A percentile compares a stretch with the other conserved stretches of the same genome.
phyloP scores from a whole-genome alignment of 2,329 filamentous ascomycete genomes.

The Simplicillium sp. region DNA sequence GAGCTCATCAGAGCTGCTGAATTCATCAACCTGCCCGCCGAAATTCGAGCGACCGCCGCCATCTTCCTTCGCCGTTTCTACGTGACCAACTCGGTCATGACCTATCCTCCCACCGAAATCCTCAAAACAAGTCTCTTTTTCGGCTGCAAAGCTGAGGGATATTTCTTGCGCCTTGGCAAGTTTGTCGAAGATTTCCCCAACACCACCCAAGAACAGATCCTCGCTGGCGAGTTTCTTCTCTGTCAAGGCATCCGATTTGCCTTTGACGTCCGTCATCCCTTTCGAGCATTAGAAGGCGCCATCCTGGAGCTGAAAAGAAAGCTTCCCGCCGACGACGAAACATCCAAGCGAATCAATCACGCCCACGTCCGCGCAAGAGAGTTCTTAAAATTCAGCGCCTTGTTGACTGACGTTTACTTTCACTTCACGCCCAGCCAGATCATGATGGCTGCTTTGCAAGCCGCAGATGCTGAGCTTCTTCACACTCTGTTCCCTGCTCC shows the following conservation, averaged over 20 bases:
- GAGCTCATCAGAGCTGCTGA: slow-evolving; percentile 48
- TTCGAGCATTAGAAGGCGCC: slow-evolving; percentile 76
- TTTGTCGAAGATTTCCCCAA: slow-evolving; percentile 64
- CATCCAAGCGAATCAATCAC: slow-evolving; percentile 31
- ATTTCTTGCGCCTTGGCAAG: slow-evolving; percentile 54
- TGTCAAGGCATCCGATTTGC: slow-evolving; percentile 89
- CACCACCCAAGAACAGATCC: slow-evolving; percentile 68
- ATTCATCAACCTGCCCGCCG: slow-evolving; percentile 41
- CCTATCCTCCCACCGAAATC: slow-evolving; percentile 83
- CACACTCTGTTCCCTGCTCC: slow-evolving; percentile 35
- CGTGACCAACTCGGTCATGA: slow-evolving; percentile 91
- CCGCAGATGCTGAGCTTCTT: slow-evolving; percentile 60
- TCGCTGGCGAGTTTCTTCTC: slow-evolving; percentile 86
- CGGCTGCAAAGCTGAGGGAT: slow-evolving; percentile 84
- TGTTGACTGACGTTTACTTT: slow-evolving; percentile 94
- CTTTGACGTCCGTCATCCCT: slow-evolving; percentile 87
- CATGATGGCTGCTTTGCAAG: slow-evolving; percentile 70
- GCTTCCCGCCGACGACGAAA: slow-evolving; percentile 44
- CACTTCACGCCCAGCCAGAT: slow-evolving; percentile 93
- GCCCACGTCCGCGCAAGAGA: slow-evolving; percentile 68
- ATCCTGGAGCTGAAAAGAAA: slow-evolving; percentile 72
- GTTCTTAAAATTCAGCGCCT: slow-evolving; percentile 66
- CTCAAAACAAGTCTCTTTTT: slow-evolving; percentile 89
- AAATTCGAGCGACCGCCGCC: slow-evolving; percentile 59
- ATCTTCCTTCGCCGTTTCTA: slow-evolving; percentile 93